Percentiles rank a stretch among this genome's conserved stretches.
Evolutionary conservation across 2,329 filamentous ascomycete species (phyloP).

Genomic region (Colletotrichum brevisporum): DNA sequence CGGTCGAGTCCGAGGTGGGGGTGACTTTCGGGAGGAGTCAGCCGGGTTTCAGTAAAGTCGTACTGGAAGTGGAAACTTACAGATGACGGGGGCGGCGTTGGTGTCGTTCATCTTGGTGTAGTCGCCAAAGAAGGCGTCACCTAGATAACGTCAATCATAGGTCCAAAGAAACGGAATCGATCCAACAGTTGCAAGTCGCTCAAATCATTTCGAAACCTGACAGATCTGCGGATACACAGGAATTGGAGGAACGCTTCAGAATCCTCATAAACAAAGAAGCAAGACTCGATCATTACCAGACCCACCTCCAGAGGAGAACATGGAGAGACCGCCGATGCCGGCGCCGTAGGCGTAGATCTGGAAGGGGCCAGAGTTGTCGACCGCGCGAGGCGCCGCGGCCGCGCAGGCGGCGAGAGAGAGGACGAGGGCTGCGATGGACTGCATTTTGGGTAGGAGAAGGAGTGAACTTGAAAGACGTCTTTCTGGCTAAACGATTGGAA

Average conservation of each 20-base stretch:
- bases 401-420: slow-evolving; percentile 28
- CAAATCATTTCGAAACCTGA: neutral
- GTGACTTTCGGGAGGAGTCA: slow-evolving; percentile 31
- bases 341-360: slow-evolving; percentile 47
- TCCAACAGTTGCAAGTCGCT: neutral
- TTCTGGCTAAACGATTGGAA: slow-evolving; percentile 14
- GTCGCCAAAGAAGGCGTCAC: slow-evolving; percentile 30
- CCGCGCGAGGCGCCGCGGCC: slow-evolving; percentile 36
- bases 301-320: slow-evolving; percentile 46
- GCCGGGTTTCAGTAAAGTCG: no score
- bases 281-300: slow-evolving; percentile 1
- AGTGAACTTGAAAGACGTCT: neutral
- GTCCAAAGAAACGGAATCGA: neutral
- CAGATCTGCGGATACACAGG: neutral
- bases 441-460: neutral
- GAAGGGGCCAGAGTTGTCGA: slow-evolving; percentile 40
- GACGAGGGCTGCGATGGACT: slow-evolving; percentile 13
- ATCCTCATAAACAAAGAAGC: neutral
- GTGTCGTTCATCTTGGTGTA: slow-evolving; percentile 28
- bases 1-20: slow-evolving; percentile 23
- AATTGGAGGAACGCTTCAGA: neutral
- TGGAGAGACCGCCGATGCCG: slow-evolving; percentile 44
- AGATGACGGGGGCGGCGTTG: slow-evolving; percentile 31
- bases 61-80: neutral
- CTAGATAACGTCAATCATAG: slow-evolving; percentile 1